Base-by-base conservation (phyloP, 176 grass and related monocot genomes). In the Aegilops longissima region DNA sequence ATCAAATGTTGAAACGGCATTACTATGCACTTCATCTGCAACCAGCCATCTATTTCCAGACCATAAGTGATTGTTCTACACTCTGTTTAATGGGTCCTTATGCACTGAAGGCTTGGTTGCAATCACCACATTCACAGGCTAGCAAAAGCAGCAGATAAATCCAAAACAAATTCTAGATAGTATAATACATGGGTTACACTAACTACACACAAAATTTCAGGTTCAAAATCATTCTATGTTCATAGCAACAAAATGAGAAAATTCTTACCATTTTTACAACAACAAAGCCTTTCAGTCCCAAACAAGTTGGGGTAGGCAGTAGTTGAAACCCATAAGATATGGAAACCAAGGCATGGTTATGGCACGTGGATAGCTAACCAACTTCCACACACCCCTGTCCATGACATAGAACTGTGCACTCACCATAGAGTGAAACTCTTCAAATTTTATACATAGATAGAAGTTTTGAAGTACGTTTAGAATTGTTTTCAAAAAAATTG, bases 1-100 rank as follows among this genome's bases (percentile, higher is more conserved):
- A 66, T 38, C 33, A 5, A 40, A 79, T 59, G 45, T n/a, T 79
- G 16, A 85, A 85, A 85, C 13, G 42, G 17, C 64, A 42, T 21
- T 70, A 49, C 8, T 86, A 69, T 30, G 33, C 44, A 58, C n/a
- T 58, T 38, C 64, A 59, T 61, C 75, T 31, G 4, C 51, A 80
- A 62, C 23, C 34, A 71, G 29, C 20, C 9, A 71, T 61, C 11
- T n/a, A 66, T 33, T 78, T 52, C 45, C 4, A 84, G 3, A 66
- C n/a, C 4, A 84, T 2, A 66, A 75, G 42, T 39, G 54, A 54
- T 14, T 30, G 23, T 59, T 52, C 54, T 20, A 77, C 66, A 76
- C 20, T 80, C 49, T 40, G 45, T 47, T 27, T 24, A 74, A 29
- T 29, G 40, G 24, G 45, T 29, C 40, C 23, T 29, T 29, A 49